A percentile compares a stretch with the other conserved stretches of the same genome.
Conservation (phyloP, 1,284 basidiomycete genomes). For the Chalciporus sp. region DNA sequence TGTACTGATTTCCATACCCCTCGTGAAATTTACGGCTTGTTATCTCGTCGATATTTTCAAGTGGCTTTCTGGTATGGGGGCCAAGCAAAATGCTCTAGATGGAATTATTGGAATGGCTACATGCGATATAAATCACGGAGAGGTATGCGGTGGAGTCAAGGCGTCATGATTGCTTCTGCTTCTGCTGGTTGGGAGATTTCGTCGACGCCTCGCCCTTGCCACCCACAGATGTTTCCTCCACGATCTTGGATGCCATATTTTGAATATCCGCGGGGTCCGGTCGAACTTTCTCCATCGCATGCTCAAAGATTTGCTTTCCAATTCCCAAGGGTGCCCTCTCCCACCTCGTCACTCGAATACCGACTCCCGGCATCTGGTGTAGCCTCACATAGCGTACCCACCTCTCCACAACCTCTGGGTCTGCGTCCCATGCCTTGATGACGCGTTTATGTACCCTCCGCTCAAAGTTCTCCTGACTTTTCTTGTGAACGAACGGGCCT, state of each 20-base stretch:
- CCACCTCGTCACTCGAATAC: constrained; percentile 82
- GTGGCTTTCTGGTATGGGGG: neutral
- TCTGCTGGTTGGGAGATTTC: neutral
- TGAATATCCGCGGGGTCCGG: constrained; percentile 39
- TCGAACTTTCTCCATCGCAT: constrained; percentile 36
- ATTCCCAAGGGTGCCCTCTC: constrained; percentile 71
- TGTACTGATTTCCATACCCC: neutral
- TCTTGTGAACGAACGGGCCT: constrained; percentile 92
- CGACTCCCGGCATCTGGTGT: constrained; percentile 85
- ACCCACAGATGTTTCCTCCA: constrained; percentile 27
- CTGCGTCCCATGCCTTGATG: constrained; percentile 91
- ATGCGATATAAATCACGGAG: neutral
- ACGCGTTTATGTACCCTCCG: constrained; percentile 80
- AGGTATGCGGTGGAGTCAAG: neutral
- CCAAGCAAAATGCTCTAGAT: neutral
- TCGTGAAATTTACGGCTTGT: neutral
- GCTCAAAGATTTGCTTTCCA: constrained; percentile 50
- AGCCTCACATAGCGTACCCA: constrained; percentile 83
- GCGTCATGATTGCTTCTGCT: constrained; percentile 1
- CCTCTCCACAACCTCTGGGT: constrained; percentile 76
- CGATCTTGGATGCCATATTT: constrained; percentile 36
- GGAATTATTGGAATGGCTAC: constrained; percentile 13
- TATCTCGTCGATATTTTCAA: no score
- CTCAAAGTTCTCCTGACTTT: constrained; percentile 96
- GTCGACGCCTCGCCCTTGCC: constrained; percentile 7